Evolutionary conservation across 495 filamentous ascomycete genomes (phyloP).

Genomic region (Cercophora sp.): DNA sequence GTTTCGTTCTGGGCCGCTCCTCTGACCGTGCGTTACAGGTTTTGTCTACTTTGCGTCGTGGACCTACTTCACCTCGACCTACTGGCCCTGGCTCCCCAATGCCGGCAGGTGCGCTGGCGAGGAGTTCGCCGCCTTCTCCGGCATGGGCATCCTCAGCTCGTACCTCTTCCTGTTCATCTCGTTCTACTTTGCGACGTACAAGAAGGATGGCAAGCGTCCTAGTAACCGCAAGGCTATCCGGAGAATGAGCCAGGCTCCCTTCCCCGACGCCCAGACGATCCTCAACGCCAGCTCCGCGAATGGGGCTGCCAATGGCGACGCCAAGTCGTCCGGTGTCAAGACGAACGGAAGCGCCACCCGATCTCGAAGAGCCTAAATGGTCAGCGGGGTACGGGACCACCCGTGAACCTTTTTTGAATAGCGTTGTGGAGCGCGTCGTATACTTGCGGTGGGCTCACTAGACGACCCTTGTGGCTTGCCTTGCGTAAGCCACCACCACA

Average conservation of each 20-base stretch:
- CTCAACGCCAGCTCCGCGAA: slow-evolving; percentile 25
- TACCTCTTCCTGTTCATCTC: slow-evolving; percentile 98
- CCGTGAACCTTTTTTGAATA: no score
- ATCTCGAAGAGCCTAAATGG: slow-evolving; percentile 56
- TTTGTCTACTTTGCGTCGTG: slow-evolving; percentile 96
- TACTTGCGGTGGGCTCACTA: no score
- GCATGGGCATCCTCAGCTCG: slow-evolving; percentile 84
- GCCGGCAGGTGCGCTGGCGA: slow-evolving; percentile 85
- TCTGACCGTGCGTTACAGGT: slow-evolving; percentile 43
- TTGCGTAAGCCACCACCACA: neutral
- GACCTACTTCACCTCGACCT: slow-evolving; percentile 89
- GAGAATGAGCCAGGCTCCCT: slow-evolving; percentile 52
- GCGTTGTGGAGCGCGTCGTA: no score
- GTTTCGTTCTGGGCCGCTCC: neutral
- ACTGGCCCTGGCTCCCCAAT: slow-evolving; percentile 83
- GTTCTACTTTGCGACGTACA: slow-evolving; percentile 97
- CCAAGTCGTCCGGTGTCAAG: slow-evolving; percentile 44
- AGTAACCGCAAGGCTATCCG: slow-evolving; percentile 54
- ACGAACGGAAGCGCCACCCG: slow-evolving; percentile 49
- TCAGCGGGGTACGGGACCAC: neutral
- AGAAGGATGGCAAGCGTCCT: slow-evolving; percentile 68
- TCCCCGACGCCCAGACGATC: slow-evolving; percentile 45
- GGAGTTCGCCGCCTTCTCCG: slow-evolving; percentile 94
- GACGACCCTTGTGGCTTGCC: no score
- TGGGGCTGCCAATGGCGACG: slow-evolving; percentile 19